Percentiles rank a stretch among this genome's conserved stretches.
phyloP scores from a whole-genome alignment of 352 stramenopile species.

The Pythium myriotylum region DNA sequence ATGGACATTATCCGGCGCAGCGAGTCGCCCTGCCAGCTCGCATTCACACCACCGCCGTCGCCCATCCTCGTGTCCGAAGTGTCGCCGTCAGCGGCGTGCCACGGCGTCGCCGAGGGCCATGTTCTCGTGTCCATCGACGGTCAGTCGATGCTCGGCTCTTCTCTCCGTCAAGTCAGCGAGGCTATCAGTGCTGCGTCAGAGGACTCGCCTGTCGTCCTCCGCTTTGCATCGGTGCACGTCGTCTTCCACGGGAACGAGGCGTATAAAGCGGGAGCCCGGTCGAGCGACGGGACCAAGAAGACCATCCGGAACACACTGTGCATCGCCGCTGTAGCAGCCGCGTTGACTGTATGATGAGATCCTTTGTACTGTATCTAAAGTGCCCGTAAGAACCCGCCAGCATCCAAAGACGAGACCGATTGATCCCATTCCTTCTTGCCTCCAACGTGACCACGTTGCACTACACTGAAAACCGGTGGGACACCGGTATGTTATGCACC shows the following conservation, averaged over 20 bases:
- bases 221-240: slow-evolving; percentile 28
- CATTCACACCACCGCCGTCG: slow-evolving; percentile 49
- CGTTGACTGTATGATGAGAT: slow-evolving; percentile 20
- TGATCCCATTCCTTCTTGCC: too few relatives aligned
- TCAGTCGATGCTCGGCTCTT: slow-evolving; percentile 38
- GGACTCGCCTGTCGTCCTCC: slow-evolving; percentile 27
- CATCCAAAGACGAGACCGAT: too few relatives aligned
- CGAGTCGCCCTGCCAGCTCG: slow-evolving; percentile 44
- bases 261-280: background rate
- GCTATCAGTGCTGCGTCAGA: slow-evolving; percentile 33
- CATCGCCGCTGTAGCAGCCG: slow-evolving; percentile 41
- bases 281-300: slow-evolving; percentile 15
- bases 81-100: slow-evolving; percentile 20
- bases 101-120: slow-evolving; percentile 40
- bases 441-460: too few relatives aligned
- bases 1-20: slow-evolving; percentile 39
- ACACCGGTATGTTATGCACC: slow-evolving; percentile 3
- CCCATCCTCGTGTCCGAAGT: slow-evolving; percentile 48
- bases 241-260: slow-evolving; percentile 9
- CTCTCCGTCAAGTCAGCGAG: slow-evolving; percentile 34
- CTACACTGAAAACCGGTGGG: too few relatives aligned
- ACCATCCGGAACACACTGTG: slow-evolving; percentile 41
- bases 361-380: background rate
- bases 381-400: too few relatives aligned
- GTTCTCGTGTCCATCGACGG: slow-evolving; percentile 41